Evolutionary conservation across 2,329 filamentous ascomycete genomes (phyloP).

Genomic region (Hymenoscyphus occultus): DNA sequence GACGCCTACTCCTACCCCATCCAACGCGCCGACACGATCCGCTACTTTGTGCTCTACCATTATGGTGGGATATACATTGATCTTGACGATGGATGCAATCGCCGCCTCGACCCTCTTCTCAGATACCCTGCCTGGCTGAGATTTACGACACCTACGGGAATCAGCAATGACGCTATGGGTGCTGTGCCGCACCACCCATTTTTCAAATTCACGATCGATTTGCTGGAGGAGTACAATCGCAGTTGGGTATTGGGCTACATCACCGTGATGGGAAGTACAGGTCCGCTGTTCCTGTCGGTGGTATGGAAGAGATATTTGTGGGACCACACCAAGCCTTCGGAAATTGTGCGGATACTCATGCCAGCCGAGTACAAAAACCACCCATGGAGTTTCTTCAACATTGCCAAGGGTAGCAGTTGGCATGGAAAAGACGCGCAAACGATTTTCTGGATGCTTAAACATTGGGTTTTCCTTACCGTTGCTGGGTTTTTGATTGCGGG

Average conservation of each 20-base stretch:
- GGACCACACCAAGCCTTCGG: slow-evolving; percentile 44
- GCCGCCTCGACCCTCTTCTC: slow-evolving; percentile 57
- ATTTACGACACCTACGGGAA: slow-evolving; percentile 71
- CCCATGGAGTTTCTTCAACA: slow-evolving; percentile 68
- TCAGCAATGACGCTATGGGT: slow-evolving; percentile 80
- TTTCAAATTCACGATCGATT: slow-evolving; percentile 67
- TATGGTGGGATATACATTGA: slow-evolving; percentile 82
- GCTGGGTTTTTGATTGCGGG: slow-evolving; percentile 35
- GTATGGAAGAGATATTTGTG: slow-evolving; percentile 73
- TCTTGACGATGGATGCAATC: slow-evolving; percentile 52
- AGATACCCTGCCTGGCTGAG: slow-evolving; percentile 68
- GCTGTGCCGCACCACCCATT: slow-evolving; percentile 70
- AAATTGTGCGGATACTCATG: slow-evolving; percentile 66
- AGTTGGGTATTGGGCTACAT: slow-evolving; percentile 65
- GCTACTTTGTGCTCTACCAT: slow-evolving; percentile 75
- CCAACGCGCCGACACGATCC: slow-evolving; percentile 73
- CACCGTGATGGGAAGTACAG: slow-evolving; percentile 76
- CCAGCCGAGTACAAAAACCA: slow-evolving; percentile 66
- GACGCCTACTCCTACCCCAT: slow-evolving; percentile 72
- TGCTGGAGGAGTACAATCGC: slow-evolving; percentile 64
- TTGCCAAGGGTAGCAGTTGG: slow-evolving; percentile 45
- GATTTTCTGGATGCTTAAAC: slow-evolving; percentile 49
- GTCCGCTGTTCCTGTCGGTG: slow-evolving; percentile 72
- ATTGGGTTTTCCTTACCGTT: slow-evolving; percentile 40
- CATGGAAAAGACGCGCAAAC: slow-evolving; percentile 46